Evolutionary conservation across 208 protist genomes (phyloP).

Genomic region (Acanthamoeba healyi): DNA sequence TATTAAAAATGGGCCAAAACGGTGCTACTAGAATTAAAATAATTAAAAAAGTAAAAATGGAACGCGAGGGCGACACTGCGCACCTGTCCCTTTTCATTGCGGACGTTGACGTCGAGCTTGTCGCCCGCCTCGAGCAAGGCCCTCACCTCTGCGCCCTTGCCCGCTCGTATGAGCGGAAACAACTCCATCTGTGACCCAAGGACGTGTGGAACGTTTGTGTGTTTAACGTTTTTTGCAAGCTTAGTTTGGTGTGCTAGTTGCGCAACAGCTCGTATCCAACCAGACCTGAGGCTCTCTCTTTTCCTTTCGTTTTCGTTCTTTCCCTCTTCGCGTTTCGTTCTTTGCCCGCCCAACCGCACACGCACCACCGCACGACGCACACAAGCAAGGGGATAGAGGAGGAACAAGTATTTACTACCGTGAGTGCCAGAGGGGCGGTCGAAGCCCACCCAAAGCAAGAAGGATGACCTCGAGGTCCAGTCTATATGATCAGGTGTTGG

Average conservation of each 20-base stretch:
- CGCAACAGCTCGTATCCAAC: neutral
- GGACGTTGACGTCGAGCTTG: constrained; percentile 3
- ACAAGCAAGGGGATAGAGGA: no score
- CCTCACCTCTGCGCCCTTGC: neutral
- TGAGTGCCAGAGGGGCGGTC: no score
- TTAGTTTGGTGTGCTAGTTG: no score
- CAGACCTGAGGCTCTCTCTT: neutral
- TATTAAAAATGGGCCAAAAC: neutral
- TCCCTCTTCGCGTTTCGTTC: neutral
- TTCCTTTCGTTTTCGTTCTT: neutral
- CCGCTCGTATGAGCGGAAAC: neutral
- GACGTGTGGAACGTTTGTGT: no score
- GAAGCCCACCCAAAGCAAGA: neutral
- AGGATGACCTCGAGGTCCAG: no score
- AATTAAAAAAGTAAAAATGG: neutral
- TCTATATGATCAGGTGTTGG: neutral
- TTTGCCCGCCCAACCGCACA: no score
- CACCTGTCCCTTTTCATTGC: constrained; percentile 25
- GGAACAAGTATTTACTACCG: neutral
- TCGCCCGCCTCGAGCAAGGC: neutral
- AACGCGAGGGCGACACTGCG: neutral
- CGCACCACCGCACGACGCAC: neutral
- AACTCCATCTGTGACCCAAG: neutral
- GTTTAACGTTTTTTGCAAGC: no score
- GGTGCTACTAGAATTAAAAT: neutral